Evolutionary conservation across 805 yeast species (phyloP).

Genomic region (Saturnispora mendoncae): DNA sequence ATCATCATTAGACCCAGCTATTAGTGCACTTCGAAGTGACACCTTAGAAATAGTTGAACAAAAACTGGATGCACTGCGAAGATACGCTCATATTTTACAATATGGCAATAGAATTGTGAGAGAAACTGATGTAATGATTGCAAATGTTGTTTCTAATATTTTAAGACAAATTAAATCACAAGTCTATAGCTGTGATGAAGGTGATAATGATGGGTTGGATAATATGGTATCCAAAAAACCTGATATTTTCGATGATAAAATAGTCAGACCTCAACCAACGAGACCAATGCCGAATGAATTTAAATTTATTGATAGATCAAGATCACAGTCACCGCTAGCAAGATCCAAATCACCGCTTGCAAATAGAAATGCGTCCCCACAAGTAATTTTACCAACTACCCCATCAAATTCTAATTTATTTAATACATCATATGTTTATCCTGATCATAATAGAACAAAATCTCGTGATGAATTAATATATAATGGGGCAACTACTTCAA

Average conservation of each 20-base stretch:
- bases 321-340: conserved; percentile 13
- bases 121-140: conserved; percentile 67
- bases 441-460: background rate
- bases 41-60: conserved; percentile 51
- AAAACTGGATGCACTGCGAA: conserved; percentile 59
- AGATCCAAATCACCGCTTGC: conserved; percentile 5
- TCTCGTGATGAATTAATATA: conserved; percentile 2
- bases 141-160: conserved; percentile 54
- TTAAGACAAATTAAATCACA: conserved; percentile 42
- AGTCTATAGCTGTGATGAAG: conserved; percentile 10
- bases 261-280: background rate
- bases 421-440: conserved; percentile 1
- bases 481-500: background rate
- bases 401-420: background rate
- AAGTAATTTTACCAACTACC: conserved; percentile 8
- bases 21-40: conserved; percentile 54
- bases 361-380: conserved; percentile 1
- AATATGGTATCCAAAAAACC: background rate
- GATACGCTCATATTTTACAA: conserved; percentile 66
- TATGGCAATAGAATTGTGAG: conserved; percentile 68
- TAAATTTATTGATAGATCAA: conserved; percentile 13
- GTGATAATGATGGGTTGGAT: background rate
- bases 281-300: background rate
- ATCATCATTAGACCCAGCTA: conserved; percentile 55
- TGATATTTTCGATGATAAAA: background rate